Evolutionary conservation across 352 stramenopile species (phyloP).

Genomic region (Phytopythium ostracodes): DNA sequence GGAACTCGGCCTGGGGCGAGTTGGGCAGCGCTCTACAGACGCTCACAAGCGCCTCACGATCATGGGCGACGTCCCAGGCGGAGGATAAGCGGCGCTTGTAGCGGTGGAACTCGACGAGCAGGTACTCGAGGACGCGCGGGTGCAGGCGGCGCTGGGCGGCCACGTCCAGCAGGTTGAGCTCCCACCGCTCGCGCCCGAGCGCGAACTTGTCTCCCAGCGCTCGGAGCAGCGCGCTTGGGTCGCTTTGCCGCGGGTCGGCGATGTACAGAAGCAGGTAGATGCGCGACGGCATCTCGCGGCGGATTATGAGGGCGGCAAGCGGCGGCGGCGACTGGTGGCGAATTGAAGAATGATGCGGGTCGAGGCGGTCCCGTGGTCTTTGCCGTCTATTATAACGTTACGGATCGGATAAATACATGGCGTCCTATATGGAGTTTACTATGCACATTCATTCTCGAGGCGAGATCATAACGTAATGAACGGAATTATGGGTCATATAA

Average conservation of each 20-base stretch:
- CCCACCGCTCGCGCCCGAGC: not conserved
- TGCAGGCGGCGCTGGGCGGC: not conserved
- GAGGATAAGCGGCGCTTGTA: not conserved
- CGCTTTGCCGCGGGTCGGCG: not conserved
- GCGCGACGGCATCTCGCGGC: not conserved
- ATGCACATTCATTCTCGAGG: not conserved
- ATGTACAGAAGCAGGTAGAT: not conserved
- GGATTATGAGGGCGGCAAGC: not conserved
- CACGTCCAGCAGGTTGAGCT: not conserved
- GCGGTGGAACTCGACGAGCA: not conserved
- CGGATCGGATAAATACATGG: not conserved
- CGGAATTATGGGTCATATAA: not conserved
- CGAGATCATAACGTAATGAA: not conserved
- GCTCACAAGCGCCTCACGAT: not conserved
- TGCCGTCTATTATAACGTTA: not conserved
- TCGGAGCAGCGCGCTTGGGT: not conserved
- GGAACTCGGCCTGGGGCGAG: not conserved
- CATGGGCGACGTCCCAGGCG: not conserved
- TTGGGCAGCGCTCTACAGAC: not conserved
- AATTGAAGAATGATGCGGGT: not conserved
- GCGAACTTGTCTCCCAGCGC: not conserved
- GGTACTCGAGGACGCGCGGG: not conserved
- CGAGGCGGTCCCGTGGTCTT: too few relatives aligned
- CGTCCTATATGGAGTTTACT: not conserved
- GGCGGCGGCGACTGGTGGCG: too few relatives aligned